Conservation (phyloP, 1,139 yeast genomes). For the Candida sanyaensis region DNA sequence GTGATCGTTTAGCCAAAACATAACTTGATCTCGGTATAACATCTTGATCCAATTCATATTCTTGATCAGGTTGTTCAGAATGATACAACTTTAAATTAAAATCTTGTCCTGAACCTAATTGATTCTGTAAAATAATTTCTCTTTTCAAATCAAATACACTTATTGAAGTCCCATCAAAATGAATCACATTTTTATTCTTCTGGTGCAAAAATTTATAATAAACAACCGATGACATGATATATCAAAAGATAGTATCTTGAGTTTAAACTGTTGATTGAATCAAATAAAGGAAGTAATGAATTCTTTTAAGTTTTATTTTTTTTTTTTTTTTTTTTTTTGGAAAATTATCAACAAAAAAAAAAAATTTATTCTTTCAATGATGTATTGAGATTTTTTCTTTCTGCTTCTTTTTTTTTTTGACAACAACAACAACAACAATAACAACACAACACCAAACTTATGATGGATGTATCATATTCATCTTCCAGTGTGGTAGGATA, state of each 20-base stretch:
- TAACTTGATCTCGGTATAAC: constrained; percentile 87
- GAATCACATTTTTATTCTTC: constrained; percentile 73
- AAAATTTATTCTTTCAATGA: not conserved
- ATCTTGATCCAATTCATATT: constrained; percentile 86
- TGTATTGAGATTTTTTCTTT: not conserved
- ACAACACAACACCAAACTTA: not conserved
- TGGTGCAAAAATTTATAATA: constrained; percentile 89
- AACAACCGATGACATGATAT: constrained; percentile 80
- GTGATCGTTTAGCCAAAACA: constrained; percentile 79
- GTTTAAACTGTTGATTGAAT: no score
- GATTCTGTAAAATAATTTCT: constrained; percentile 82
- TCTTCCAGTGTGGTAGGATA: constrained; percentile 28
- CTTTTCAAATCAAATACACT: constrained; percentile 92
- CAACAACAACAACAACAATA: not conserved
- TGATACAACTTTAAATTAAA: constrained; percentile 72
- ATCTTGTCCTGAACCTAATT: constrained; percentile 80
- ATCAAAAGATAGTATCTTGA: no score
- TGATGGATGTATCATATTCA: constrained; percentile 17
- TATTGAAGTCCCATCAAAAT: constrained; percentile 95
- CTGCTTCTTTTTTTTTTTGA: not conserved
- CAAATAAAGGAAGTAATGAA: no score
- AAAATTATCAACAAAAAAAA: not conserved
- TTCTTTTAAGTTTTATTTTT: no score
- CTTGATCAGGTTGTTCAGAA: constrained; percentile 69
- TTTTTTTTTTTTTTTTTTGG: not conserved